Percentiles rank a stretch among this genome's conserved stretches.
These are phyloP conservation scores for Polytrichum formosum DNA, from an alignment of 225 moss, liverwort and hornwort genomes.

Conservation along the genomic window DNA sequence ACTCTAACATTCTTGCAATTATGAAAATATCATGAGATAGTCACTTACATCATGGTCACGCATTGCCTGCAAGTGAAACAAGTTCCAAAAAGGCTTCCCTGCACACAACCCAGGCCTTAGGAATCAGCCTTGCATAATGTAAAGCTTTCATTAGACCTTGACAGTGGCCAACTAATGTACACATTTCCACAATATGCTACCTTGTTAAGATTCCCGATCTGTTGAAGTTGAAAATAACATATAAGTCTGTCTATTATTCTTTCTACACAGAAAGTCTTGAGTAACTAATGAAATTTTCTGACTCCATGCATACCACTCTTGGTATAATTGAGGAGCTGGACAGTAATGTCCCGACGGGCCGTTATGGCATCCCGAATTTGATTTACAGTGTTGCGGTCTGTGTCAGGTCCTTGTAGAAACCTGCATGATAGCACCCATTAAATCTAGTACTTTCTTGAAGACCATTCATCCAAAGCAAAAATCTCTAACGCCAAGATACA, in stretches of 20 bases:
- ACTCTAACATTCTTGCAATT: too few relatives aligned
- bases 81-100: slow-evolving; percentile 96
- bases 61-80: slow-evolving; percentile 97
- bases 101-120: slow-evolving; percentile 8
- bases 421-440: slow-evolving; percentile 14
- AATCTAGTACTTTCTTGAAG: not conserved
- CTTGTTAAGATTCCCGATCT: too few relatives aligned
- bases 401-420: slow-evolving; percentile 89
- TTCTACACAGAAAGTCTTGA: too few relatives aligned
- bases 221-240: too few relatives aligned
- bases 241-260: too few relatives aligned
- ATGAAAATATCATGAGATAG: not conserved
- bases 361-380: slow-evolving; percentile 84
- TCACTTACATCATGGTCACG: slow-evolving; percentile 74
- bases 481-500: too few relatives aligned
- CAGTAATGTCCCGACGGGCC: slow-evolving; percentile 76
- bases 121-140: too few relatives aligned
- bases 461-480: too few relatives aligned
- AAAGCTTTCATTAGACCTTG: too few relatives aligned
- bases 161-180: too few relatives aligned
- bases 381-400: slow-evolving; percentile 65
- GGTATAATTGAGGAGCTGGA: slow-evolving; percentile 95
- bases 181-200: too few relatives aligned
- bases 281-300: too few relatives aligned
- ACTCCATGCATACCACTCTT: slow-evolving; percentile 54